Evolutionary conservation across 2,329 filamentous ascomycete species (phyloP), one percentile per base, ranked within the genome.

Genomic region (Colletotrichum acutatum): DNA sequence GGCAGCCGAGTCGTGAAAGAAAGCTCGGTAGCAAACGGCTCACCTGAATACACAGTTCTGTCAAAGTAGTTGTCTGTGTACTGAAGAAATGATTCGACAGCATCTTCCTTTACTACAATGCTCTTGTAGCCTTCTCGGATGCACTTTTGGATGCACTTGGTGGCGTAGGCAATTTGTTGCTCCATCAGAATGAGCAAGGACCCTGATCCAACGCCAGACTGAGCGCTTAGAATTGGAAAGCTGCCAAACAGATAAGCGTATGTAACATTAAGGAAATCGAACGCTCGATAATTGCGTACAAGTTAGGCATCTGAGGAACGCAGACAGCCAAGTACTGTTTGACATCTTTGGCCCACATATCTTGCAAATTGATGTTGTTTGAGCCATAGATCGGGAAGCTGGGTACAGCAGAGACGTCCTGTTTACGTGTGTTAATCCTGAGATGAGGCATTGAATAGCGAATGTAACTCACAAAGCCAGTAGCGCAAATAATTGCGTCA

Each of bases 401-500:
- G 22, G 65, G 37, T 49, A 54, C 28, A 5, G 46, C 3, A 22
- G 64, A 34, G 22, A 28, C 30, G 7, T 68, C 30, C 46, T 34
- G 22, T 8, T 3, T n/a, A 22, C 49, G 2, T 49, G 24, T 16
- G 19, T 16, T 11, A 24, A 30, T 1, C 12, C 16, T 49, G 3
- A 4, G 7, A 24, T 2, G 19, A n/a, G 30, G 5, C 26, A 5
- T 9, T 19, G 5, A 14, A 7, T 12, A 6, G 3, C 1, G 6
- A 11, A 19, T 12, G 3, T 9, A 22, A 9, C 66, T 32, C 19
- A 62, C 66, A 24, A 68, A 68, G 3, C 66, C 66, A 19, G 58
- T 68, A 16, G 66, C 66, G 28, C 66, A 68, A 22, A 68, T 62
- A 12, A 68, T 46, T 6, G 49, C 58, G n/a, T 68, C 57, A 14